Base-by-base conservation (phyloP, 2,329 filamentous ascomycete species). In the Fonsecaea pugnacius region DNA sequence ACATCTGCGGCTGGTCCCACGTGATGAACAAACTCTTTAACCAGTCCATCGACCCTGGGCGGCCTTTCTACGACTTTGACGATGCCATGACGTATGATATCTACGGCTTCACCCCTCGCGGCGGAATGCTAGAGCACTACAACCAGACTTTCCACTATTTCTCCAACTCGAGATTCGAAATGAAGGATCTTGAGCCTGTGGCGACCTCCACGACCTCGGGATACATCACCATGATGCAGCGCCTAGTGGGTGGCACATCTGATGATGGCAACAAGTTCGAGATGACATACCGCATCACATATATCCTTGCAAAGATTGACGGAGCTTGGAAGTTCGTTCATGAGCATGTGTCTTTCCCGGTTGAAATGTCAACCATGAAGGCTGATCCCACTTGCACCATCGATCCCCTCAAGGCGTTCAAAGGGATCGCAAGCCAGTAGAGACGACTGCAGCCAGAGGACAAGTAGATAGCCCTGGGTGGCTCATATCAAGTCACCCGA, bases 321-420 rank as follows among this genome's bases (percentile, higher is more conserved):
- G 58, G 58, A 10, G 9, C 14, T 14, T 61, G 58, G 58, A 36
- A 61, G 46, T 61, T n/a, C 7, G 24, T 61, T 21, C 58, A 61
- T 32, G 58, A 61, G 30, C 58, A 61, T 55, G 58, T 61, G 2
- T 61, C 58, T 9, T 61, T 59, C 57, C 57, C 57, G 12, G 18
- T 24, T 33, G 40, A 51, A 21, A 50, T 59, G 57, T 12, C 16
- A 9, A 35, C 38, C 16, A 51, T 50, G 43, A 59, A 59, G 57
- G 16, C 40, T 7, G 57, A 59, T 30, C 33, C 43, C 10, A 59
- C 43, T 8, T 59, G 57, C 57, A 36, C 58, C 43, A 40, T 60
- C 46, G 73, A 75, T 24, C 72, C 76, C 18, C 75, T 36, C 16
- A 60, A 60, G 32, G 58, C 58, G 24, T 60, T 60, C 46, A 24